Percentiles rank a stretch among this genome's conserved stretches.
Evolutionary conservation across 371 early-diverging fungal species (phyloP).

Genomic region (Actinomucor elegans): DNA sequence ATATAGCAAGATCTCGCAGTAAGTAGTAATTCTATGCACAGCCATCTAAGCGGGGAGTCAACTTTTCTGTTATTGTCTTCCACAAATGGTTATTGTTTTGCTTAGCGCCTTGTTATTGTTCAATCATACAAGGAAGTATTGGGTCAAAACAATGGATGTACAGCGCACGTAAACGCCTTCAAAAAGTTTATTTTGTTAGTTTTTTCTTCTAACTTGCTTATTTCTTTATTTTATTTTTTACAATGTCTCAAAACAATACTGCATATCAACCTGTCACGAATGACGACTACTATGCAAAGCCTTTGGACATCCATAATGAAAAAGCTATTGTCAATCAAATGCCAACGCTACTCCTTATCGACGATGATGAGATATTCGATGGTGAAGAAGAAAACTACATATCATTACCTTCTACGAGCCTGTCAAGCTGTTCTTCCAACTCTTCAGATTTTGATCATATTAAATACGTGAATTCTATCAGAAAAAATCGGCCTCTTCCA

Average conservation of each 20-base stretch:
- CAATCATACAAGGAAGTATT: too few species aligned
- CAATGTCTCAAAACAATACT: not conserved
- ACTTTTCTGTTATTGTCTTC: constrained; percentile 12
- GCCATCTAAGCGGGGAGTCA: too few species aligned
- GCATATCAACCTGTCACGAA: too few species aligned
- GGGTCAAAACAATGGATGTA: too few species aligned
- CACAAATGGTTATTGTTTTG: not conserved
- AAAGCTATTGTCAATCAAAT: constrained; percentile 5
- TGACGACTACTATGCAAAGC: not conserved
- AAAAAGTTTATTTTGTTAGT: not conserved
- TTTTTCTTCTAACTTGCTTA: not conserved
- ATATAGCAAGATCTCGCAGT: too few species aligned
- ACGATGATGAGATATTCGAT: constrained; percentile 12
- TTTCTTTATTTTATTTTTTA: not conserved
- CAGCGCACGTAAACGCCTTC: not conserved
- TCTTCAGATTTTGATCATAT: not conserved
- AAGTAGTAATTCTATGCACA: too few species aligned
- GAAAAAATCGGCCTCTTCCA: constrained; percentile 20
- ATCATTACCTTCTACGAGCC: not conserved
- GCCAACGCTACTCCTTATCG: not conserved
- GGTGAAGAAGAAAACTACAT: not conserved
- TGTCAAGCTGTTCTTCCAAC: not conserved
- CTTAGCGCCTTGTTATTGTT: not conserved
- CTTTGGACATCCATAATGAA: constrained; percentile 5
- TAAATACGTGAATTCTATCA: constrained; percentile 7